Conservation (phyloP, 306 rosid species). For the Hylodesmum podocarpum region DNA sequence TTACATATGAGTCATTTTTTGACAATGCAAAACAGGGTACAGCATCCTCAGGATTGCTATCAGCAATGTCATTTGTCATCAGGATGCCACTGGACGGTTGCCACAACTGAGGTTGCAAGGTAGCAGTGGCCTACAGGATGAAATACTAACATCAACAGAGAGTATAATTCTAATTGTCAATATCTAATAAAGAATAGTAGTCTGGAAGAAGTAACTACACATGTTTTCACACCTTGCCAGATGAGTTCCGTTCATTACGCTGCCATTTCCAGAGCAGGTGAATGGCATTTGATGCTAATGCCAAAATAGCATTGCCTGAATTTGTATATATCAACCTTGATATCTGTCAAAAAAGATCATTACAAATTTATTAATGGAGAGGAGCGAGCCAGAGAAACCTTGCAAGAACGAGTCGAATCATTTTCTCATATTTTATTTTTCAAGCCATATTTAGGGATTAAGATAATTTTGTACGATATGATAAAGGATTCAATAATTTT, state of each 20-base stretch:
- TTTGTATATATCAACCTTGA: constrained; percentile 89
- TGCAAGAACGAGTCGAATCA: background rate
- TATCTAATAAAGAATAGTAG: constrained; percentile 8
- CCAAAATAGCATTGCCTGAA: constrained; percentile 84
- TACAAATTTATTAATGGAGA: constrained; percentile 17
- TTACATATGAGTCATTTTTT: constrained; percentile 91
- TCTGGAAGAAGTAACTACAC: constrained; percentile 24
- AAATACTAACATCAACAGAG: constrained; percentile 24
- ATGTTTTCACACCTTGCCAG: constrained; percentile 59
- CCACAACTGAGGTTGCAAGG: constrained; percentile 83
- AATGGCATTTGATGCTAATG: constrained; percentile 89
- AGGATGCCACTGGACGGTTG: constrained; percentile 87
- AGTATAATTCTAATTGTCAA: background rate
- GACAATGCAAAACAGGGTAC: constrained; percentile 98
- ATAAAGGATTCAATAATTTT: background rate
- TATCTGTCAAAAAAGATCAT: constrained; percentile 51
- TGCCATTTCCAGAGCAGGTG: constrained; percentile 97
- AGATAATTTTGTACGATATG: background rate
- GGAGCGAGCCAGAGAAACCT: constrained; percentile 2
- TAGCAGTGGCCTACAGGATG: constrained; percentile 80
- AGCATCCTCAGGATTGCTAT: constrained; percentile 81
- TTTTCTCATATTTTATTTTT: background rate
- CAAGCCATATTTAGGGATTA: background rate
- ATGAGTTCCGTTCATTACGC: constrained; percentile 65
- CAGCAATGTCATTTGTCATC: constrained; percentile 81